Conservation (phyloP, 2,329 filamentous ascomycete genomes). For the Colletotrichum simmondsii region DNA sequence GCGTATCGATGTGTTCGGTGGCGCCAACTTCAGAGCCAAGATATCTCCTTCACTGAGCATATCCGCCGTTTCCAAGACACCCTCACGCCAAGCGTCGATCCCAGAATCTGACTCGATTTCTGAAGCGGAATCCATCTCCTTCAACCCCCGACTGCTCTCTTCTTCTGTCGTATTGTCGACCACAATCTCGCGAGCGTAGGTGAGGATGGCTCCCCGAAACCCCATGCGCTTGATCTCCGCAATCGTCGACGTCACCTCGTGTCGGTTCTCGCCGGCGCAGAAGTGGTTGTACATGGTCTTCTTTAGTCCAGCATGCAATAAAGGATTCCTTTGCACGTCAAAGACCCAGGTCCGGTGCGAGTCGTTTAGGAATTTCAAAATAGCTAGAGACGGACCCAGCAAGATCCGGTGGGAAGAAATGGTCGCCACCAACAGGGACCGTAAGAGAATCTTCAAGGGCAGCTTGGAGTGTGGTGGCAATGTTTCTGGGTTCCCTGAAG, state of each 20-base stretch:
- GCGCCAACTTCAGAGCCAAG: constrained; percentile 69
- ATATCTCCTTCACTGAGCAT: constrained; percentile 75
- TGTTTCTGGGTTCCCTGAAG: neutral
- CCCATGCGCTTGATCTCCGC: constrained; percentile 76
- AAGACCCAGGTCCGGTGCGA: constrained; percentile 45
- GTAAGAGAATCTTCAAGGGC: neutral
- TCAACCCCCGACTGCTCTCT: constrained; percentile 50
- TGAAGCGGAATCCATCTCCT: constrained; percentile 58
- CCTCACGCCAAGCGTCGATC: constrained; percentile 78
- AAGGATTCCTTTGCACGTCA: constrained; percentile 79
- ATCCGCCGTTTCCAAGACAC: constrained; percentile 78
- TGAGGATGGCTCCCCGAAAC: constrained; percentile 85
- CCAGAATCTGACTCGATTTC: constrained; percentile 61
- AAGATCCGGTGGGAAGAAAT: constrained; percentile 19
- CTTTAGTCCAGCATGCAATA: constrained; percentile 78
- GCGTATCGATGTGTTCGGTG: too few species aligned
- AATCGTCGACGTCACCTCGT: constrained; percentile 76
- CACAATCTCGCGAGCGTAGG: constrained; percentile 86
- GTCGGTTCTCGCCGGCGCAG: constrained; percentile 81
- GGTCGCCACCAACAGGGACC: constrained; percentile 12
- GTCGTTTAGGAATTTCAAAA: constrained; percentile 10
- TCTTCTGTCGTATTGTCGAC: constrained; percentile 66
- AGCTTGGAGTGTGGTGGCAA: neutral
- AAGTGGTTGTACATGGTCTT: constrained; percentile 92
- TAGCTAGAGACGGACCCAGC: neutral